Evolutionary conservation across 1,284 basidiomycete genomes (phyloP).

Genomic region (Paramarasmius palmivorus): DNA sequence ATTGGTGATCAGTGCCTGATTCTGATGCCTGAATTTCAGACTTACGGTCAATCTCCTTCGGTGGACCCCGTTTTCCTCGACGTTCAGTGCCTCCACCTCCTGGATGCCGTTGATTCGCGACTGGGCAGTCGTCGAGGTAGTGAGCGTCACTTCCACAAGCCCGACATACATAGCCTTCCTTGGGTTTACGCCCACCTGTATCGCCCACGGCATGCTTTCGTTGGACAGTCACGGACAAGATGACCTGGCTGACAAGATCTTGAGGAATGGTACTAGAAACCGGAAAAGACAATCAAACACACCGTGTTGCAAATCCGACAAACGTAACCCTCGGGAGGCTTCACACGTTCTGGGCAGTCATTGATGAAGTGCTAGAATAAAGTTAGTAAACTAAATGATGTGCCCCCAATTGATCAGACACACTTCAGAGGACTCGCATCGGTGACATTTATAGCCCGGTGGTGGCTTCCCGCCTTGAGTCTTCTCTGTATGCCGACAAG

Average conservation of each 20-base stretch:
- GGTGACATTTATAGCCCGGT: constrained; percentile 72
- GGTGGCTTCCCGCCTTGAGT: constrained; percentile 60
- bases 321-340: constrained; percentile 82
- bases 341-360: constrained; percentile 70
- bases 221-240: constrained; percentile 85
- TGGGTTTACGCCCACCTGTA: constrained; percentile 78
- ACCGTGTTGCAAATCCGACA: constrained; percentile 80
- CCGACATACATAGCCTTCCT: constrained; percentile 82
- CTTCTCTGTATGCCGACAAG: constrained; percentile 24
- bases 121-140: constrained; percentile 83
- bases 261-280: neutral
- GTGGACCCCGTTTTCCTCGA: constrained; percentile 53
- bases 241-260: constrained; percentile 61
- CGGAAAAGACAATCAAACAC: constrained; percentile 17
- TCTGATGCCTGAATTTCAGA: constrained; percentile 7
- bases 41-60: constrained; percentile 80
- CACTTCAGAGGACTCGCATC: constrained; percentile 77
- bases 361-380: constrained; percentile 68
- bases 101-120: constrained; percentile 49
- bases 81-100: constrained; percentile 40
- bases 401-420: constrained; percentile 18
- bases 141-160: constrained; percentile 85
- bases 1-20: neutral
- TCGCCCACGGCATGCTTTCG: constrained; percentile 72
- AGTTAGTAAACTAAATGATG: constrained; percentile 3